Evolutionary conservation across 1,139 yeast species (phyloP).

Genomic region (Diutina rugosa): DNA sequence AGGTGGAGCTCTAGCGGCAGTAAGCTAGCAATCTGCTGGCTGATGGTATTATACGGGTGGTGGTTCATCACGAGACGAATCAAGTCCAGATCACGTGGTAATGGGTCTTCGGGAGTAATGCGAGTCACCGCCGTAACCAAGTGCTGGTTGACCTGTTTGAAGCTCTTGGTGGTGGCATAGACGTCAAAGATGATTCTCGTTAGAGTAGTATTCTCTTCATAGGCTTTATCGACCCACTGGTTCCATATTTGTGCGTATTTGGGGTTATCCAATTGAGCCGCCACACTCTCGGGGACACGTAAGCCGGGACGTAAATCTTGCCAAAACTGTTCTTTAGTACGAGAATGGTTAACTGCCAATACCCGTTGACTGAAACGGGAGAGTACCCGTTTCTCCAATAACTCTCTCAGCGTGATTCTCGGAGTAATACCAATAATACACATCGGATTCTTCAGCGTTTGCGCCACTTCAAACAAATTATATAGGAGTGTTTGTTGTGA

Average conservation of each 20-base stretch:
- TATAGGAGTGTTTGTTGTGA: constrained; percentile 69
- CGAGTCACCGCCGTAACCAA: constrained; percentile 34
- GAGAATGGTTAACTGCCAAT: constrained; percentile 43
- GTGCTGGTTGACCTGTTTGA: constrained; percentile 39
- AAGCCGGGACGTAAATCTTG: constrained; percentile 16
- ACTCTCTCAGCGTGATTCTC: constrained; percentile 62
- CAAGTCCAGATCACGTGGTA: constrained; percentile 20
- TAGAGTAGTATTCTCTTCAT: constrained; percentile 5
- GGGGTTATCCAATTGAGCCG: constrained; percentile 9
- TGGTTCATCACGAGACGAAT: constrained; percentile 10
- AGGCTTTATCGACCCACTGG: constrained; percentile 19
- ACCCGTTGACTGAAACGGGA: constrained; percentile 80
- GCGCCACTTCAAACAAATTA: constrained; percentile 76
- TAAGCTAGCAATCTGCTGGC: constrained; percentile 21
- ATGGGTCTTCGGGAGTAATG: constrained; percentile 14
- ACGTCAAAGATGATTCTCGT: constrained; percentile 22
- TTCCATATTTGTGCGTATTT: constrained; percentile 39
- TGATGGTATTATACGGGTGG: constrained; percentile 16
- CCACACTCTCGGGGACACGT: constrained; percentile 11
- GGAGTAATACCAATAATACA: constrained; percentile 75
- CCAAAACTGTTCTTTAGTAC: constrained; percentile 31
- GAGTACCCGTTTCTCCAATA: constrained; percentile 81
- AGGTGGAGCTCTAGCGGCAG: constrained; percentile 61
- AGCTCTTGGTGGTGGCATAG: constrained; percentile 48
- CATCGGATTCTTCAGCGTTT: constrained; percentile 63